These are phyloP conservation scores for Niveomyces coronatus DNA, from an alignment of 2,329 filamentous ascomycete genomes.

Conservation along the genomic window DNA sequence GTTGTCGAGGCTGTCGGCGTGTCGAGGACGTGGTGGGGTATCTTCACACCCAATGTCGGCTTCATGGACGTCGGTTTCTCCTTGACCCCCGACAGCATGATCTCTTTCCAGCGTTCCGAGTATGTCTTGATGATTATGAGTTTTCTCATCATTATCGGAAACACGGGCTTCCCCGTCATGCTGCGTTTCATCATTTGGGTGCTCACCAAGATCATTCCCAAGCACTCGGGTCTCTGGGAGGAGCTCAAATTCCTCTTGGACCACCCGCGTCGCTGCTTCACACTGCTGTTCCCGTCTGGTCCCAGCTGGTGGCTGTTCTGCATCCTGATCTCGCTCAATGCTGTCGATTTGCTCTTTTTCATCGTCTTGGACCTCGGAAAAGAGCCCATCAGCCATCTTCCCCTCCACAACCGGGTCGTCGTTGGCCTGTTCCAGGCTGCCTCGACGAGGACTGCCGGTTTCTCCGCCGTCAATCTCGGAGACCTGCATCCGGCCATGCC, in stretches of 20 bases:
- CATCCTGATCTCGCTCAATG: constrained; percentile 73
- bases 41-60: constrained; percentile 78
- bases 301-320: constrained; percentile 96
- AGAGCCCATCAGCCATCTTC: constrained; percentile 53
- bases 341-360: constrained; percentile 80
- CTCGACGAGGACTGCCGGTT: constrained; percentile 83
- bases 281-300: constrained; percentile 76
- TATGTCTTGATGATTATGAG: constrained; percentile 68
- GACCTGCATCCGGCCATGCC: constrained; percentile 82
- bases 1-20: constrained; percentile 54
- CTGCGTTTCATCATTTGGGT: constrained; percentile 88
- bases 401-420: constrained; percentile 66
- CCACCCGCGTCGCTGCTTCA: constrained; percentile 93
- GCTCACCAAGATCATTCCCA: constrained; percentile 54
- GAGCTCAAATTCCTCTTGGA: constrained; percentile 85
- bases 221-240: constrained; percentile 66
- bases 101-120: constrained; percentile 68
- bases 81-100: constrained; percentile 88
- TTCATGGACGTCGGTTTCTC: constrained; percentile 96
- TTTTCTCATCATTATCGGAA: constrained; percentile 88
- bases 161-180: constrained; percentile 93
- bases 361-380: constrained; percentile 81
- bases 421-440: constrained; percentile 86
- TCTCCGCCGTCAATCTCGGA: constrained; percentile 68
- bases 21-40: constrained; percentile 75